These are phyloP conservation scores for Capronia coronata DNA, from an alignment of 2,329 filamentous ascomycete genomes.

Conservation along the genomic window DNA sequence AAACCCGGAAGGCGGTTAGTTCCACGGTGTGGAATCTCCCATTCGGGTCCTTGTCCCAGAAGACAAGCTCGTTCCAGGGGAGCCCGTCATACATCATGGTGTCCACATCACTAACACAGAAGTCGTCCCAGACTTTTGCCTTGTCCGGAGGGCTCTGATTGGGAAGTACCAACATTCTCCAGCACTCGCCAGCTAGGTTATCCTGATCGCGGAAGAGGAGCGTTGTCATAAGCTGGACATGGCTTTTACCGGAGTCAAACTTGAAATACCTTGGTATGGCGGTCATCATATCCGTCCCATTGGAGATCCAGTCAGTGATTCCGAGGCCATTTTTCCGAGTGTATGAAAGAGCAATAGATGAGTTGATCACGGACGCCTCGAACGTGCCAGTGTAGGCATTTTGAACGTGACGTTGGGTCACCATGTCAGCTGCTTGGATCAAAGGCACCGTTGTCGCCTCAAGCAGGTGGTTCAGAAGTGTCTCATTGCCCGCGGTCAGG, in stretches of 20 bases:
- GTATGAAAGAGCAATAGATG: constrained; percentile 21
- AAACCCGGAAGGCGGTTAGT: constrained; percentile 32
- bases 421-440: constrained; percentile 23
- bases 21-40: constrained; percentile 28
- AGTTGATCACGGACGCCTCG: constrained; percentile 8
- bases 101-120: constrained; percentile 34
- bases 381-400: constrained; percentile 16
- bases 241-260: not conserved
- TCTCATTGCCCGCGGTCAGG: constrained; percentile 29
- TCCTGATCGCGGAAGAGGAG: constrained; percentile 14
- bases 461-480: constrained; percentile 10
- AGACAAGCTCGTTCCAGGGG: constrained; percentile 34
- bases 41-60: constrained; percentile 31
- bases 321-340: constrained; percentile 22
- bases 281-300: constrained; percentile 20
- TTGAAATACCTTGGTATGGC: constrained; percentile 1
- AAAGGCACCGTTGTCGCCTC: constrained; percentile 22
- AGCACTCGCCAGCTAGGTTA: constrained; percentile 32
- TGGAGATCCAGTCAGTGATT: constrained; percentile 20
- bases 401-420: constrained; percentile 16
- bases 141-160: not conserved
- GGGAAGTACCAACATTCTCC: constrained; percentile 29
- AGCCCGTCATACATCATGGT: constrained; percentile 31
- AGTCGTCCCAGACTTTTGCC: constrained; percentile 31
- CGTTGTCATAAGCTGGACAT: constrained; percentile 22